Conservation (phyloP, 2,329 filamentous ascomycete species). For the Plectosphaerella sp. region DNA sequence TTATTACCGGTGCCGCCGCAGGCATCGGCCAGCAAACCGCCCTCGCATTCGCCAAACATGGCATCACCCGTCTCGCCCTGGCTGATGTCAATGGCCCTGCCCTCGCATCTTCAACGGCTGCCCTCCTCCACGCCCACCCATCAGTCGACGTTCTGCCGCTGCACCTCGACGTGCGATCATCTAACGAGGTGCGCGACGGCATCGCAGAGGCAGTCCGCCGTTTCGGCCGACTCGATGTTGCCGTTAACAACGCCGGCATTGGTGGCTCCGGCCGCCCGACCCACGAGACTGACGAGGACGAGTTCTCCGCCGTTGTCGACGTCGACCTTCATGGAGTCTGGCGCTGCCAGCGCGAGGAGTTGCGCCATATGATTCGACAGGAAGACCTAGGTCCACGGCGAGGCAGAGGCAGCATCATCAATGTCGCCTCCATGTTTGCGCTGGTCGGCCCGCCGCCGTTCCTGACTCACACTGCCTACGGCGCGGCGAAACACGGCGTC, state of each 20-base stretch:
- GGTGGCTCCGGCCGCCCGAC: constrained; percentile 34
- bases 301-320: constrained; percentile 45
- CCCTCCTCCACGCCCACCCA: constrained; percentile 31
- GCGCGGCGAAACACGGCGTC: constrained; percentile 47
- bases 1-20: constrained; percentile 41
- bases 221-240: constrained; percentile 51
- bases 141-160: constrained; percentile 33
- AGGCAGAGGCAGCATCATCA: constrained; percentile 49
- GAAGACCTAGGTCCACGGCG: constrained; percentile 33
- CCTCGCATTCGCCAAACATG: constrained; percentile 40
- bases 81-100: constrained; percentile 35
- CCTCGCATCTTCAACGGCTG: constrained; percentile 23
- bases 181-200: constrained; percentile 34
- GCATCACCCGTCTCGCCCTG: constrained; percentile 40
- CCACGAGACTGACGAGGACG: constrained; percentile 37
- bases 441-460: constrained; percentile 31
- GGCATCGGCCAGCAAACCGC: constrained; percentile 45
- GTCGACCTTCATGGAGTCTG: constrained; percentile 54
- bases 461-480: constrained; percentile 40
- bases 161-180: constrained; percentile 40
- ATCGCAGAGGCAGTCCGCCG: constrained; percentile 32
- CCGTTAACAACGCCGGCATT: constrained; percentile 52
- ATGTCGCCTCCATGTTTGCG: constrained; percentile 48
- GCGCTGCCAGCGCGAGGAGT: constrained; percentile 50
- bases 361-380: constrained; percentile 46